Evolutionary conservation across 2,329 filamentous ascomycete species (phyloP).

Genomic region (Fusarium staphyleae): DNA sequence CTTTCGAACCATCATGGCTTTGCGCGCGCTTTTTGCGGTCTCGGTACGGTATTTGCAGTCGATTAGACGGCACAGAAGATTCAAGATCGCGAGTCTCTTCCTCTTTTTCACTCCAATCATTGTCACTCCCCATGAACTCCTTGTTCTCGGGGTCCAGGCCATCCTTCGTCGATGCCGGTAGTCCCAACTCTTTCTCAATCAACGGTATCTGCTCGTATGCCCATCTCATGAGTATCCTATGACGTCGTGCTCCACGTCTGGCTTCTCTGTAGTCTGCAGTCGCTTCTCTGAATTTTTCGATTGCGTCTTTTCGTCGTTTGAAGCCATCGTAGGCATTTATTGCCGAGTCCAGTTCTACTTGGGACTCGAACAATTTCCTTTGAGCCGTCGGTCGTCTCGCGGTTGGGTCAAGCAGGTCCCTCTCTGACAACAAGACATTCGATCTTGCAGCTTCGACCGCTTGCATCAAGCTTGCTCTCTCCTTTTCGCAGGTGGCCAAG

Average conservation of each 20-base stretch:
- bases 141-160: background rate
- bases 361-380: constrained; percentile 19
- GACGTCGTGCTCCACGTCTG: constrained; percentile 20
- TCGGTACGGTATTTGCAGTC: background rate
- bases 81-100: background rate
- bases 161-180: constrained; percentile 5
- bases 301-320: constrained; percentile 10
- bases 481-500: background rate
- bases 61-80: background rate
- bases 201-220: constrained; percentile 24
- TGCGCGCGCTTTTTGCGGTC: constrained; percentile 23
- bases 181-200: constrained; percentile 25
- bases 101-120: constrained; percentile 15
- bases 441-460: constrained; percentile 28
- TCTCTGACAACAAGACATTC: constrained; percentile 26
- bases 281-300: constrained; percentile 8
- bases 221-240: constrained; percentile 34
- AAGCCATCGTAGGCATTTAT: constrained; percentile 25
- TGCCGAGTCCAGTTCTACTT: constrained; percentile 22
- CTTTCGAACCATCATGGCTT: constrained; percentile 7
- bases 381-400: constrained; percentile 12
- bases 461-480: constrained; percentile 10
- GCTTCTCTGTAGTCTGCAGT: constrained; percentile 24
- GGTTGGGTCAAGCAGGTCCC: constrained; percentile 29
- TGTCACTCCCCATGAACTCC: background rate